A percentile compares a stretch with the other conserved stretches of the same genome.
Conservation (phyloP, 306 rosid genomes). For the Begonia peltatifolia region DNA sequence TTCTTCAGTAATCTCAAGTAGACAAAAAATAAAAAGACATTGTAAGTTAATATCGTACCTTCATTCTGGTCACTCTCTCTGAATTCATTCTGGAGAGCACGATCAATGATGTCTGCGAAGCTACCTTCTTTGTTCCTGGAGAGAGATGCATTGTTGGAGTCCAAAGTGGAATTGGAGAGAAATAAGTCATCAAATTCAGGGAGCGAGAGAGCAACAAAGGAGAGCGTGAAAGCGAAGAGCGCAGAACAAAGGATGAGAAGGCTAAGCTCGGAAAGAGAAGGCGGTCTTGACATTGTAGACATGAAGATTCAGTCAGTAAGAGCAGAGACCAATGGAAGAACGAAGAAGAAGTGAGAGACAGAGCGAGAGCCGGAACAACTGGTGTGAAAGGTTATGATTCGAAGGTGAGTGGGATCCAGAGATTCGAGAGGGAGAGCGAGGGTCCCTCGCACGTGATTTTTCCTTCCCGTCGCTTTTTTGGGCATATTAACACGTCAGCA, state of each 20-base stretch:
- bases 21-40: no score
- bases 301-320: constrained; percentile 6
- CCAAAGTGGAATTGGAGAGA: constrained; percentile 32
- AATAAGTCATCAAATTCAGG: constrained; percentile 38
- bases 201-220: constrained; percentile 5
- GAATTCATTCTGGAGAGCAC: constrained; percentile 90
- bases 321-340: background rate
- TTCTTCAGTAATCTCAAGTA: no score
- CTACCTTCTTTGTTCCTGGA: constrained; percentile 61
- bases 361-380: no score
- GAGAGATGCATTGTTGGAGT: constrained; percentile 41
- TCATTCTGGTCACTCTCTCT: constrained; percentile 78
- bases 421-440: no score
- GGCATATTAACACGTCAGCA: no score
- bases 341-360: no score
- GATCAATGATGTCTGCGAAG: constrained; percentile 91
- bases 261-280: constrained; percentile 5
- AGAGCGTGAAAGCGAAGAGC: constrained; percentile 21
- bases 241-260: constrained; percentile 22
- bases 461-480: no score
- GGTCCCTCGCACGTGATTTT: no score
- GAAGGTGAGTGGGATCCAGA: no score
- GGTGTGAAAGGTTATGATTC: no score
- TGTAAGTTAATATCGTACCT: constrained; percentile 30
- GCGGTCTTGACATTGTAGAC: background rate